phyloP scores from a whole-genome alignment of 768 basidiomycete species.

The Heimioporus sp. region DNA sequence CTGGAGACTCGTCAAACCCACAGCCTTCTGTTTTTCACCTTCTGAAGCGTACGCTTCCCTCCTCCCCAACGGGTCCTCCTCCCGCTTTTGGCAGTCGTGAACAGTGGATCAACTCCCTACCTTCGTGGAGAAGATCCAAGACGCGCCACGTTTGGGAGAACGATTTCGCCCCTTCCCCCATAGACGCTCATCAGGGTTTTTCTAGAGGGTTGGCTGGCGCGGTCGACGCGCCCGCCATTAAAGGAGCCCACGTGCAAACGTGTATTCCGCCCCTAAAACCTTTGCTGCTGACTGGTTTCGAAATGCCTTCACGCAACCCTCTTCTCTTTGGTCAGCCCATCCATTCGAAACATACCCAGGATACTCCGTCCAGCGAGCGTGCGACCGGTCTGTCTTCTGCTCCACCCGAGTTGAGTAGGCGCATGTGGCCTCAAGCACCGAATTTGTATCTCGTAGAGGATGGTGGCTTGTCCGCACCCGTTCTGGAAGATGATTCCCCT shows the following conservation, averaged over 20 bases:
- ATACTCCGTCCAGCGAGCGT: neutral
- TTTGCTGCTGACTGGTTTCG: slow-evolving; percentile 11
- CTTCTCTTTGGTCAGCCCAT: slow-evolving; percentile 32
- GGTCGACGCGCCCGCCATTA: slow-evolving; percentile 79
- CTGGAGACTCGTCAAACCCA: slow-evolving; percentile 37
- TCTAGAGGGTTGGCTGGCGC: slow-evolving; percentile 69
- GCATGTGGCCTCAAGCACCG: slow-evolving; percentile 16
- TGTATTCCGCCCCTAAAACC: slow-evolving; percentile 71
- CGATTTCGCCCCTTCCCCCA: slow-evolving; percentile 26
- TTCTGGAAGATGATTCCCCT: slow-evolving; percentile 66
- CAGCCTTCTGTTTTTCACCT: slow-evolving; percentile 49
- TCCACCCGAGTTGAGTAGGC: slow-evolving; percentile 14
- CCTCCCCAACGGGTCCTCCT: slow-evolving; percentile 58
- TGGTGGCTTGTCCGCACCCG: slow-evolving; percentile 50
- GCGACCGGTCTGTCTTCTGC: neutral
- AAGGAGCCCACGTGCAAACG: slow-evolving; percentile 83
- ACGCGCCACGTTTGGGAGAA: slow-evolving; percentile 67
- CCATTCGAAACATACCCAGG: neutral
- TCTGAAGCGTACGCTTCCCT: slow-evolving; percentile 57
- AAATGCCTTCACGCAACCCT: slow-evolving; percentile 10
- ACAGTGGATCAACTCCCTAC: slow-evolving; percentile 71
- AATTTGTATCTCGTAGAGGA: slow-evolving; percentile 26
- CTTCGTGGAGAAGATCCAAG: slow-evolving; percentile 69
- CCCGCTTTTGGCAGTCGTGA: slow-evolving; percentile 65
- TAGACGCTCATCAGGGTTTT: slow-evolving; percentile 56